Base-by-base conservation (phyloP, 1,139 yeast genomes). In the Hemisphaericaspora xylofermentans region DNA sequence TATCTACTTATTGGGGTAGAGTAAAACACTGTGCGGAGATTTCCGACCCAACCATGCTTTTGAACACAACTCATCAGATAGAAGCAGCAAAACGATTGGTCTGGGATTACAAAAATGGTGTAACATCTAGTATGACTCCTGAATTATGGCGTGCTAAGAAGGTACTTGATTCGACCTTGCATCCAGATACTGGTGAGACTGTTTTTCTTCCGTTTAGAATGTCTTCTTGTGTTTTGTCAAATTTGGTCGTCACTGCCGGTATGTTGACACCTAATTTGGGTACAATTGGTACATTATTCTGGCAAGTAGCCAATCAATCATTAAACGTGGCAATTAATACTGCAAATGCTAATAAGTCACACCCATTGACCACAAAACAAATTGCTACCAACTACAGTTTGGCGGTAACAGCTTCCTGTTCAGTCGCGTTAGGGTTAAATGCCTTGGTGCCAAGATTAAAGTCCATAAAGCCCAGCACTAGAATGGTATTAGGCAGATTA, bases 301-400 rank as follows among this genome's bases (percentile, higher is more conserved):
- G 98, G 98, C 98, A 93, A 66, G 81, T 93, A 60, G 95, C 97
- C 22, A 93, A 93, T 66, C 99, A 93, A 67, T 86, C 96, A 27
- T 75, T 93, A 51, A 93, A 93, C 56, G 98, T 93, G 41, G 98
- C 98, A 5, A 89, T 93, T 51, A 93, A 93, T 65, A 88, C 94
- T 33, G 94, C 98, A 33, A 93, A 93, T 58, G 94, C 97, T 36
- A 93, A 93, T 71, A 93, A 93, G 60, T 85, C 96, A 1, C 95
- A 89, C 54, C 97, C 97, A 1, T 70, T 93, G 63, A 73, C 93
- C 9, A 84, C 91, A 1, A 57, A 71, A 41, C 97, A 93, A 63
- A 73, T 93, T 39, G 70, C 81, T 30, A 79, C 84, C 35, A 87
- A 87, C 61, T 93, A 93, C 59, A 71, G 84, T 14, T 67, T 89